Conservation (phyloP, 805 yeast genomes). For the Candida mattraensis region DNA sequence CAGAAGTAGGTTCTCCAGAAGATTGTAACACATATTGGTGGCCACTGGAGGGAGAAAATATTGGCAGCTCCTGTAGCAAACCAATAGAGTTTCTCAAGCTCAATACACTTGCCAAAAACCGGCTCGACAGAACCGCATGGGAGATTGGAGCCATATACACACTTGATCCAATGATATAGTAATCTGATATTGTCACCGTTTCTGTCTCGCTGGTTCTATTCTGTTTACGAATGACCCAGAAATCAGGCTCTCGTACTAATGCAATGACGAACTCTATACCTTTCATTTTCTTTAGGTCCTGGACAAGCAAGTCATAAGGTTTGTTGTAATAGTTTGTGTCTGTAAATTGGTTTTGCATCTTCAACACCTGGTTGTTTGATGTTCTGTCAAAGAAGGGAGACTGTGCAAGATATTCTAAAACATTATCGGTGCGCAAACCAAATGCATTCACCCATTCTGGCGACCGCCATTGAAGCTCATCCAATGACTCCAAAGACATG, state of each 20-base stretch:
- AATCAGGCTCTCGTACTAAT: slow-evolving; percentile 79
- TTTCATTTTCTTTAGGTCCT: slow-evolving; percentile 68
- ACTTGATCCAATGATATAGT: slow-evolving; percentile 87
- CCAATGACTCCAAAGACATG: slow-evolving; percentile 43
- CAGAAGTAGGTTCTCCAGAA: background rate
- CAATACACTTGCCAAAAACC: slow-evolving; percentile 55
- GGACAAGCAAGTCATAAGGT: slow-evolving; percentile 33
- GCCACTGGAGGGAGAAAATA: slow-evolving; percentile 62
- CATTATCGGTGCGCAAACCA: slow-evolving; percentile 86
- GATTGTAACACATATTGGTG: slow-evolving; percentile 40
- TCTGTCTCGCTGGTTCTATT: slow-evolving; percentile 54
- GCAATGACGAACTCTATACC: slow-evolving; percentile 85
- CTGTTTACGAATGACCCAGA: slow-evolving; percentile 90
- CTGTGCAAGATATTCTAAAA: slow-evolving; percentile 87
- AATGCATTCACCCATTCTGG: slow-evolving; percentile 96
- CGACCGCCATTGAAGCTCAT: slow-evolving; percentile 94
- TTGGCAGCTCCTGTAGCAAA: slow-evolving; percentile 47
- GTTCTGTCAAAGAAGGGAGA: slow-evolving; percentile 95
- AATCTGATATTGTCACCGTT: slow-evolving; percentile 63
- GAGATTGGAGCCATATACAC: slow-evolving; percentile 87
- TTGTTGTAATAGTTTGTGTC: slow-evolving; percentile 38
- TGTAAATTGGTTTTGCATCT: slow-evolving; percentile 92
- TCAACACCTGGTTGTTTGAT: slow-evolving; percentile 89
- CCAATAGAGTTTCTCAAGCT: slow-evolving; percentile 47
- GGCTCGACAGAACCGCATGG: slow-evolving; percentile 67